Evolutionary conservation across 495 filamentous ascomycete genomes (phyloP).

Genomic region (Talaromyces proteolyticus): DNA sequence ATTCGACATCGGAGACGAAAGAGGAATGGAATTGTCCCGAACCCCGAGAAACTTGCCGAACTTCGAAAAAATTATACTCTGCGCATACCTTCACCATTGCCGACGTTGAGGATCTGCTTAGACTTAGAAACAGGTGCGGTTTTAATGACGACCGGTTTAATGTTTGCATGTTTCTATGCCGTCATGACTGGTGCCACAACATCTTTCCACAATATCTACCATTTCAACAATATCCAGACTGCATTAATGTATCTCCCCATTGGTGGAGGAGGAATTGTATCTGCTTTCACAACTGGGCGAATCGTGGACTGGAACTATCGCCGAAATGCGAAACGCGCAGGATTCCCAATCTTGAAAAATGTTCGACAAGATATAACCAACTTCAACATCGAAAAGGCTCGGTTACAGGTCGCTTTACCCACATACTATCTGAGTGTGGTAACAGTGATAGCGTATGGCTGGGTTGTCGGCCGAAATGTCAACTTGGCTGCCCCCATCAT

Average conservation of each 20-base stretch:
- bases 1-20: slow-evolving; percentile 15
- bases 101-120: slow-evolving; percentile 49
- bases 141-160: slow-evolving; percentile 48
- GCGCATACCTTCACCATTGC: slow-evolving; percentile 60
- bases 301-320: slow-evolving; percentile 42
- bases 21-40: slow-evolving; percentile 7
- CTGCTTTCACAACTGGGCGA: slow-evolving; percentile 26
- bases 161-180: slow-evolving; percentile 52
- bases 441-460: slow-evolving; percentile 40
- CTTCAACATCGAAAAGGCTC: slow-evolving; percentile 39
- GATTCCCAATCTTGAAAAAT: slow-evolving; percentile 28
- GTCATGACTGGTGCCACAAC: slow-evolving; percentile 44
- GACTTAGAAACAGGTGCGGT: slow-evolving; percentile 58
- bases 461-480: slow-evolving; percentile 32
- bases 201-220: slow-evolving; percentile 50
- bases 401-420: slow-evolving; percentile 30
- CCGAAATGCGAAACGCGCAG: slow-evolving; percentile 24
- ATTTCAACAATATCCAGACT: slow-evolving; percentile 33
- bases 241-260: slow-evolving; percentile 41
- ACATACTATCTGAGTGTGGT: slow-evolving; percentile 22
- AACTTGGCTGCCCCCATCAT: slow-evolving; percentile 28
- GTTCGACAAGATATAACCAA: slow-evolving; percentile 31
- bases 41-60: slow-evolving; percentile 11
- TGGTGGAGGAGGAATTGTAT: slow-evolving; percentile 27
- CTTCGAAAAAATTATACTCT: slow-evolving; percentile 39